A percentile compares a stretch with the other conserved stretches of the same genome.
Conservation (phyloP, 768 basidiomycete genomes). For the Hypholoma fasciculare region DNA sequence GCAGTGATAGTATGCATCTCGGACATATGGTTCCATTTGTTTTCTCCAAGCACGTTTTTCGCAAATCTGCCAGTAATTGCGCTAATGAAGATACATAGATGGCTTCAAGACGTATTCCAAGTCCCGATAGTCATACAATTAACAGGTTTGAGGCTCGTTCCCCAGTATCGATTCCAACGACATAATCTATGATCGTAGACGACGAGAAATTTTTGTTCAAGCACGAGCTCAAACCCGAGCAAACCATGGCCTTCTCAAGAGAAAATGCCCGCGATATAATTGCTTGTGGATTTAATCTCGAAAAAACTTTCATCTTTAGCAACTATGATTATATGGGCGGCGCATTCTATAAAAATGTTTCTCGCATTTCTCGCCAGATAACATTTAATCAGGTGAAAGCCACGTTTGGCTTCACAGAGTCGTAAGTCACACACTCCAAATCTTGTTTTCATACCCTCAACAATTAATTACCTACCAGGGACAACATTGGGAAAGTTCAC, state of each 20-base stretch:
- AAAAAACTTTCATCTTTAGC: constrained; percentile 97
- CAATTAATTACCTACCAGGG: constrained; percentile 46
- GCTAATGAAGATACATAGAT: constrained; percentile 46
- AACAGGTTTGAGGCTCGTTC: constrained; percentile 58
- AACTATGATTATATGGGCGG: constrained; percentile 90
- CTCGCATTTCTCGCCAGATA: constrained; percentile 89
- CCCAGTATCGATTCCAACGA: neutral
- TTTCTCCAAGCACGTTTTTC: constrained; percentile 82
- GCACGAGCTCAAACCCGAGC: constrained; percentile 87
- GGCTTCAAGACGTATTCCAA: constrained; percentile 95
- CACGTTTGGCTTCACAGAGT: constrained; percentile 95
- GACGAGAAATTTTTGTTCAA: constrained; percentile 99
- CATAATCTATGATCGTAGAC: constrained; percentile 45
- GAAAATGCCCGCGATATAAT: constrained; percentile 96
- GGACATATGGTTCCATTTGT: constrained; percentile 98
- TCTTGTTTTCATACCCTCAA: neutral
- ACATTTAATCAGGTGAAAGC: constrained; percentile 93
- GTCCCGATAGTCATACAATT: constrained; percentile 95
- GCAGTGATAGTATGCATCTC: constrained; percentile 95
- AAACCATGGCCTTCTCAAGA: constrained; percentile 78
- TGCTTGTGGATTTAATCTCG: constrained; percentile 87
- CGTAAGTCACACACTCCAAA: constrained; percentile 53
- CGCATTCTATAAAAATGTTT: constrained; percentile 91
- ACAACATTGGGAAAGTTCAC: constrained; percentile 98
- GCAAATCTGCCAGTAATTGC: neutral